phyloP scores from a whole-genome alignment of 2,329 filamentous ascomycete species.

The Fusarium subglutinans region DNA sequence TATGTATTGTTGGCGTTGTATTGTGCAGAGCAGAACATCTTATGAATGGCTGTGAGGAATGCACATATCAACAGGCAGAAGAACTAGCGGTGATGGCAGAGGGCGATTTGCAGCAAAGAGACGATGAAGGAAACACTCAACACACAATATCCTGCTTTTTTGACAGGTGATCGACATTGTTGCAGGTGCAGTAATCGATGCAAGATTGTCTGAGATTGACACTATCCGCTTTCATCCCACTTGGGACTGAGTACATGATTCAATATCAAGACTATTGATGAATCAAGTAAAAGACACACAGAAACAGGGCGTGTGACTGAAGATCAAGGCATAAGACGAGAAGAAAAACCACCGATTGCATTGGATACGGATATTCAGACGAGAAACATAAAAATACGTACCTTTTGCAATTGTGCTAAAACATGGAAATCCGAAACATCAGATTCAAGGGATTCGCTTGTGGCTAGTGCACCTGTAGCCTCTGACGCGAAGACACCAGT shows the following conservation, averaged over 20 bases:
- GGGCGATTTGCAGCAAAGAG: conserved; percentile 2
- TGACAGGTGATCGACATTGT: conserved; percentile 11
- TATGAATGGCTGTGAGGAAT: conserved; percentile 6
- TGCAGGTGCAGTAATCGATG: conserved; percentile 17
- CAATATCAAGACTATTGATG: conserved; percentile 1
- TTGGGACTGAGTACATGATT: conserved; percentile 25
- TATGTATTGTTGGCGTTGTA: not conserved
- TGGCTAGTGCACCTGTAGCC: conserved; percentile 29
- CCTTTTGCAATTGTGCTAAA: conserved; percentile 24
- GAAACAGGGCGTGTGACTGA: conserved; percentile 7
- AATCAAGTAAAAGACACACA: not conserved
- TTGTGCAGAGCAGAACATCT: conserved; percentile 9
- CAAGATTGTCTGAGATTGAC: conserved; percentile 20
- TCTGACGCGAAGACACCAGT: conserved; percentile 21
- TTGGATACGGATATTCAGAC: conserved; percentile 6
- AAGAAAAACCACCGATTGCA: not conserved
- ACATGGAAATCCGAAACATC: conserved; percentile 36
- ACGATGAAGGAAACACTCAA: not conserved
- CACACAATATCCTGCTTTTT: conserved; percentile 12
- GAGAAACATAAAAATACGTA: conserved; percentile 24
- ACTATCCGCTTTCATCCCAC: conserved; percentile 14
- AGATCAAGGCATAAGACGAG: not conserved
- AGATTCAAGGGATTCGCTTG: conserved; percentile 27
- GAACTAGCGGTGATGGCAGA: conserved; percentile 22
- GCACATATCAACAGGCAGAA: not conserved